Conservation (phyloP, 768 basidiomycete species). For the Rhodotorula kratochvilovae region DNA sequence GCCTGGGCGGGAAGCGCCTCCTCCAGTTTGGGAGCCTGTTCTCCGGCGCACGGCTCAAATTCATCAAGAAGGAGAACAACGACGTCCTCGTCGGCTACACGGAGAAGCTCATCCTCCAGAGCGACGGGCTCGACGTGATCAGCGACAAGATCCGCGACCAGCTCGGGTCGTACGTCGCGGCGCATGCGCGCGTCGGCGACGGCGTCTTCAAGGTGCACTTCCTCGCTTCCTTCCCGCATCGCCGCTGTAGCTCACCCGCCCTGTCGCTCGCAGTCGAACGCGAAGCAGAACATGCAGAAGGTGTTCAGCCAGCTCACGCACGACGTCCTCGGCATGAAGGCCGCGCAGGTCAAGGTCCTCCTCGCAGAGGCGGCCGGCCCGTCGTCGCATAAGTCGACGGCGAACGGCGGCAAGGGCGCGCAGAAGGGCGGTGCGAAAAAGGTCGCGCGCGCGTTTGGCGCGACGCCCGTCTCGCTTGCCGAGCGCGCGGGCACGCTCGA, state of each 20-base stretch:
- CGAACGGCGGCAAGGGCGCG: no score
- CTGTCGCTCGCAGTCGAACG: neutral
- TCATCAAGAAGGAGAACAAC: constrained; percentile 11
- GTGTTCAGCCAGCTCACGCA: constrained; percentile 22
- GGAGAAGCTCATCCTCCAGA: constrained; percentile 1
- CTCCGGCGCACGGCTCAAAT: constrained; percentile 15
- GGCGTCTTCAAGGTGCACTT: constrained; percentile 21
- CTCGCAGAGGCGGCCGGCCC: neutral
- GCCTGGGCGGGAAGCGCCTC: constrained; percentile 1
- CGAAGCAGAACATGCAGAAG: constrained; percentile 10
- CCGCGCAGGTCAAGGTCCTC: constrained; percentile 6
- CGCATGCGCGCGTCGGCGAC: constrained; percentile 24
- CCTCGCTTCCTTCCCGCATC: no score
- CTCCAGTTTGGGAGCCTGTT: constrained; percentile 32
- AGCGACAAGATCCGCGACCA: constrained; percentile 11
- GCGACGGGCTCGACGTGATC: constrained; percentile 19
- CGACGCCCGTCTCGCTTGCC: neutral
- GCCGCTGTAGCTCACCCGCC: neutral
- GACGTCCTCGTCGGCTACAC: neutral
- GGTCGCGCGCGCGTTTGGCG: neutral
- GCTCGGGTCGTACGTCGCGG: constrained; percentile 30
- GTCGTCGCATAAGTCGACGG: neutral
- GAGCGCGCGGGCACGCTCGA: no score
- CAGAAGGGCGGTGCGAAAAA: neutral
- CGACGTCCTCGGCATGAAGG: constrained; percentile 17